Base-by-base conservation (phyloP, 768 basidiomycete species). In the Amanita exitialis region DNA sequence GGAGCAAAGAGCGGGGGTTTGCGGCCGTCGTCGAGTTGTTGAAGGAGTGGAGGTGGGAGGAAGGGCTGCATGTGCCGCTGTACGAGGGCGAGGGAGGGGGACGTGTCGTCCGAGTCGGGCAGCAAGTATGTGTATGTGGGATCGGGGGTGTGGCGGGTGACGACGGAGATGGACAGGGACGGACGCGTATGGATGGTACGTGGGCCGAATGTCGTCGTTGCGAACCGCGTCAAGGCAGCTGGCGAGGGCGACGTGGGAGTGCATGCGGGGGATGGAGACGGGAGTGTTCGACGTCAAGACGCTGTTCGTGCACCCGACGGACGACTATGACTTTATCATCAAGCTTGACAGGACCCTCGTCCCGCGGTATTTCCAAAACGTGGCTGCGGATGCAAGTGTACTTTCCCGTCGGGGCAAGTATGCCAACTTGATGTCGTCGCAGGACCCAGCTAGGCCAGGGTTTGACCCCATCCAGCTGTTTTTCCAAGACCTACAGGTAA, bases 251-350 rank as follows among this genome's bases (percentile, higher is more conserved):
- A 84, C 88, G 0, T 79, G 81, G 69, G 71, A 69, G 21, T 75
- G 73, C 47, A 61, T 94, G 23, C 72, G 73, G 36, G 71, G 69
- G 2, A 65, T 78, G 16, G 78, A 82, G 53, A 56, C 61, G 0
- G 80, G 78, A 2, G 51, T 61, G 2, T 61, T 81, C 9, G 73
- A 80, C 49, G 77, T 89, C 32, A 73, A 78, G 73, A 69, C 77
- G n/a, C 73, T 98, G 47, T 96, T 97, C 69, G 69, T 78, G 8
- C 90, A 95, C 57, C 88, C 93, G 0, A 77, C 79, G 2, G 71
- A 79, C 2, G 87, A 93, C 59, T 99, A 96, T 60, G 86, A 96
- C 58, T 76, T 97, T 57, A 56, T 96, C 6, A 70, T 98, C 30
- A 77, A 86, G 53, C 75, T 98, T 18, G 74, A 92, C 38, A 72